Evolutionary conservation across 2,329 filamentous ascomycete species (phyloP).

Genomic region (Neofusicoccum umdonicola): DNA sequence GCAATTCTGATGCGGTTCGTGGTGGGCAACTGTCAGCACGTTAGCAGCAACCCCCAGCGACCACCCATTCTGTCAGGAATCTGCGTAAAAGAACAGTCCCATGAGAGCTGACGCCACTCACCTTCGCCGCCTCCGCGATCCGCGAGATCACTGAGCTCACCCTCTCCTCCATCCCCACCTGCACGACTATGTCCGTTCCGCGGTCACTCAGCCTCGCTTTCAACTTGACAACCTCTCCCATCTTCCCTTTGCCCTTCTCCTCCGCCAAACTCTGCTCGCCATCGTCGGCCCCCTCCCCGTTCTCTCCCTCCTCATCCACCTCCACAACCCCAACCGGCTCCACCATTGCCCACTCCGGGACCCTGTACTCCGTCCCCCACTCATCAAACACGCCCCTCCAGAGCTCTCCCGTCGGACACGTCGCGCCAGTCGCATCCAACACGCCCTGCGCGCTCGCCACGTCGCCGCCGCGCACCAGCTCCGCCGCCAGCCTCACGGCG

Average conservation of each 20-base stretch:
- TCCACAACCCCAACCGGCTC: slow-evolving; percentile 43
- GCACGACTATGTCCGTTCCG: slow-evolving; percentile 37
- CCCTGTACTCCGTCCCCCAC: slow-evolving; percentile 41
- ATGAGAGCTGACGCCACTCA: slow-evolving; percentile 41
- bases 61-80: neutral
- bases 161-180: slow-evolving; percentile 46
- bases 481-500: slow-evolving; percentile 65
- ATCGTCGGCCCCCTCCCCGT: slow-evolving; percentile 20
- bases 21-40: slow-evolving; percentile 52
- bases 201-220: slow-evolving; percentile 38
- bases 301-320: slow-evolving; percentile 26
- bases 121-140: slow-evolving; percentile 62
- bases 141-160: slow-evolving; percentile 62
- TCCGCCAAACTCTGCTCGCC: slow-evolving; percentile 25
- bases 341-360: slow-evolving; percentile 46
- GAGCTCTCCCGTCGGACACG: slow-evolving; percentile 43
- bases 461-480: slow-evolving; percentile 60
- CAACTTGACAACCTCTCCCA: slow-evolving; percentile 31
- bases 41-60: neutral
- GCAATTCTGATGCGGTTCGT: slow-evolving; percentile 66
- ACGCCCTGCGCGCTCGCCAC: slow-evolving; percentile 68
- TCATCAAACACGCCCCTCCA: slow-evolving; percentile 46
- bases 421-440: slow-evolving; percentile 68
- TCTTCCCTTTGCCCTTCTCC: slow-evolving; percentile 33
- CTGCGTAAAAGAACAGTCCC: neutral